phyloP scores from a whole-genome alignment of 345 rosid species.

The Erysimum cheiranthoides region DNA sequence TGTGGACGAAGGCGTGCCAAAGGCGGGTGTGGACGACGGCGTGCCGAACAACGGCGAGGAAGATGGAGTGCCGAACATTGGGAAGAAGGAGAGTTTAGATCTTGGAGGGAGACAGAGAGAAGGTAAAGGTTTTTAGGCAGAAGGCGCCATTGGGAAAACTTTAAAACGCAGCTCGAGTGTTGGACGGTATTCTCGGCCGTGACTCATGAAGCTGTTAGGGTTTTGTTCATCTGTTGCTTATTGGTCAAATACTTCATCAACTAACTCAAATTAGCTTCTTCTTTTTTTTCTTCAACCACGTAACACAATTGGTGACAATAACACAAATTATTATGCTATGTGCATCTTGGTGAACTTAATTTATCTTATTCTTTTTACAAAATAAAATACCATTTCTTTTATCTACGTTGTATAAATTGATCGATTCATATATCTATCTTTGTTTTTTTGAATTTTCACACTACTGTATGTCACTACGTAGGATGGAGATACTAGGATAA shows the following conservation, averaged over 20 bases:
- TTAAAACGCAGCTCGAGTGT: conserved; percentile 30
- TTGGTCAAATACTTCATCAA: neutral
- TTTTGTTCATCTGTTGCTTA: neutral
- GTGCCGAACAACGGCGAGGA: conserved; percentile 63
- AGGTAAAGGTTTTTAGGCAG: conserved; percentile 15
- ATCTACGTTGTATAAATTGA: no score
- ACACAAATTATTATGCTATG: no score
- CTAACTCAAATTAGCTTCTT: no score
- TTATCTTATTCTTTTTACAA: no score
- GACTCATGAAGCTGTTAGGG: neutral
- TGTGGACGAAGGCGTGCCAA: conserved; percentile 57
- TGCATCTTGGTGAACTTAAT: no score
- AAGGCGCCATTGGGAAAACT: conserved; percentile 33
- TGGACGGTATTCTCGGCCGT: conserved; percentile 31
- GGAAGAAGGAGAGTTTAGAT: conserved; percentile 46
- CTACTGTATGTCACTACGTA: no score
- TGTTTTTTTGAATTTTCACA: no score
- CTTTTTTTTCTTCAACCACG: no score
- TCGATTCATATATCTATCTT: no score
- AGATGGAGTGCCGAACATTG: conserved; percentile 62
- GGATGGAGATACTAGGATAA: no score
- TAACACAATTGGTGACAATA: no score
- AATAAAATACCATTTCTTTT: no score
- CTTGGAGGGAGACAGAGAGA: neutral
- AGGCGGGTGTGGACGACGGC: conserved; percentile 49